These are phyloP conservation scores for Drechslera avenae DNA, from an alignment of 2,329 filamentous ascomycete species.

Conservation along the genomic window DNA sequence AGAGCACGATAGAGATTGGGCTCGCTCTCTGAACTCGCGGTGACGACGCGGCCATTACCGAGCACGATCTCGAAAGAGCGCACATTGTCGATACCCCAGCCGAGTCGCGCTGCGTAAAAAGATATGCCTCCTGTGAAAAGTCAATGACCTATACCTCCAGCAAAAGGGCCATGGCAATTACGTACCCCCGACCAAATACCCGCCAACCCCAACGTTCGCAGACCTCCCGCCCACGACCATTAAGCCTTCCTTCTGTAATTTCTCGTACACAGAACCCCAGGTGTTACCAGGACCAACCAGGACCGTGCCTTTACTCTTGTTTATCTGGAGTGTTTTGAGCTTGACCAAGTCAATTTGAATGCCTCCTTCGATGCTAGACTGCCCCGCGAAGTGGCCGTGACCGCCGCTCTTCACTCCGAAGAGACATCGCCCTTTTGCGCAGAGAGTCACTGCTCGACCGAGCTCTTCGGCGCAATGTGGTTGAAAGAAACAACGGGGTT, in stretches of 20 bases:
- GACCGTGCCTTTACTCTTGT: slow-evolving; percentile 9
- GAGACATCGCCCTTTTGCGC: no score
- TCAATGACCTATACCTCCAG: no score
- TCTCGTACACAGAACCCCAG: slow-evolving; percentile 40
- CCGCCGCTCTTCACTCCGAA: slow-evolving; percentile 30
- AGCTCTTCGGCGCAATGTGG: no score
- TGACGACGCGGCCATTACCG: slow-evolving; percentile 11
- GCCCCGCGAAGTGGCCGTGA: slow-evolving; percentile 25
- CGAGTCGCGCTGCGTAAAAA: no score
- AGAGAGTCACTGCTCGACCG: no score
- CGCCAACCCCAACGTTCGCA: slow-evolving; percentile 28
- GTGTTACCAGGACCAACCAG: slow-evolving; percentile 22
- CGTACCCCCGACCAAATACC: slow-evolving; percentile 37
- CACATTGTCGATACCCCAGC: slow-evolving; percentile 43
- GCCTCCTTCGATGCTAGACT: slow-evolving; percentile 20
- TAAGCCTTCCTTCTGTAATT: slow-evolving; percentile 6
- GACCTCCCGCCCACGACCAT: slow-evolving; percentile 21
- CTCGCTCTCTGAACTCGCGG: slow-evolving; percentile 35
- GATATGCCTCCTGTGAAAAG: no score
- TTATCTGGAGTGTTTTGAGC: slow-evolving; percentile 11
- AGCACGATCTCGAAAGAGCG: slow-evolving; percentile 36
- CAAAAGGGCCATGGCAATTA: slow-evolving; percentile 43
- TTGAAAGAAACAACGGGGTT: no score
- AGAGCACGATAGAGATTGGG: slow-evolving; percentile 46
- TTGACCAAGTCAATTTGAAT: slow-evolving; percentile 23